Base-by-base conservation (phyloP, 2,329 filamentous ascomycete species). In the Diplodia corticola region DNA sequence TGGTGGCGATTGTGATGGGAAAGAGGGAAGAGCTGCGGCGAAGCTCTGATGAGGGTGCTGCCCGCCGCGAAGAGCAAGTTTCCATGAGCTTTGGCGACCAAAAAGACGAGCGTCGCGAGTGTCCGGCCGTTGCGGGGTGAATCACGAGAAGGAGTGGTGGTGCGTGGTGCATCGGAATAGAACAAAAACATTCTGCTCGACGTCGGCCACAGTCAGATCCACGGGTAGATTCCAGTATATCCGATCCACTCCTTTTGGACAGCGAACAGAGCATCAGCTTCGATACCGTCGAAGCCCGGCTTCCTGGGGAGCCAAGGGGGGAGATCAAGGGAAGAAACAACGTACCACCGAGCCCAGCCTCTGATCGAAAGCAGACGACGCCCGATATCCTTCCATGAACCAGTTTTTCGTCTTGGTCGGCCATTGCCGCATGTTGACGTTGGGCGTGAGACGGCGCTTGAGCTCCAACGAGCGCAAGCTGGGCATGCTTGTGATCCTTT, bases 161-260 rank as follows among this genome's bases (percentile, higher is more conserved):
- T 12, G 20, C 12, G 12, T 33, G 30, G 33, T 35, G 33, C 33
- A 17, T 60, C 55, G 48, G 26, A 60, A 60, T 20, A 40, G 55
- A 48, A 46, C 37, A 26, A 60, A 60, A n/a, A 60, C 55, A 30
- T 61, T 61, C 57, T 61, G 57, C 44, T 49, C 57, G 55, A 33
- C 24, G 37, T 24, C 9, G 37, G 24, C 24, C 37, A 40, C 5
- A 49, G 40, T 61, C 57, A 61, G 44, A 61, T 61, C 57, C 57
- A 61, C 7, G 57, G 57, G 20, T 61, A 61, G 57, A 61, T 49
- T n/a, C 57, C 57, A 61, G 40, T 61, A 49, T 61, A 61, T 17
- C 57, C 57, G 40, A 61, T 44, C 57, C 57, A 61, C 9, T 61
- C 57, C 57, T 61, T 61, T 37, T 49, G 28, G 3, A 12, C 40